Percentiles rank a stretch among this genome's conserved stretches.
phyloP scores from a whole-genome alignment of 2,329 filamentous ascomycete species.

The Aureobasidium mangrovei region DNA sequence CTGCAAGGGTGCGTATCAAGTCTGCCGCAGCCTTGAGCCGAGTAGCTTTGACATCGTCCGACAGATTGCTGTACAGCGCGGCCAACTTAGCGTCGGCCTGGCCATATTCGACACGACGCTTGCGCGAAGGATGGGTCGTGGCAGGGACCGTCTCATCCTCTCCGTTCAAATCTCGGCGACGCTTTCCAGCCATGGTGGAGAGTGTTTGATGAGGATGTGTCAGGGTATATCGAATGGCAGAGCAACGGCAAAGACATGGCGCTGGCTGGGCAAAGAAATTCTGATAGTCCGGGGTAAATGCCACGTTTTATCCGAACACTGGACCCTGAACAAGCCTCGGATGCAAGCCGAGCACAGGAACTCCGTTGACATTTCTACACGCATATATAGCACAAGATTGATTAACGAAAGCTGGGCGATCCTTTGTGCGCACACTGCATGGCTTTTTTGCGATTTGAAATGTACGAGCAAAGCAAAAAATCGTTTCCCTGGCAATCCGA shows the following conservation, averaged over 20 bases:
- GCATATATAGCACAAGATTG: slow-evolving; percentile 3
- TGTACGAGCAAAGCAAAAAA: slow-evolving; percentile 9
- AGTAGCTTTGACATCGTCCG: slow-evolving; percentile 37
- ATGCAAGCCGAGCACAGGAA: slow-evolving; percentile 9
- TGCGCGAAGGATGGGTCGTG: slow-evolving; percentile 18
- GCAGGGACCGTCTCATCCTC: slow-evolving; percentile 11
- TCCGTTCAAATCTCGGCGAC: slow-evolving; percentile 14
- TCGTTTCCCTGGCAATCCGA: slow-evolving; percentile 4
- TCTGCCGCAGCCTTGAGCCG: slow-evolving; percentile 38
- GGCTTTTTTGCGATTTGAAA: slow-evolving; percentile 2
- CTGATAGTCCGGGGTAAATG: background rate
- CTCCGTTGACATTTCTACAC: slow-evolving; percentile 4
- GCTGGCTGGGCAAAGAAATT: background rate
- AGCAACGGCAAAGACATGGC: slow-evolving; percentile 9
- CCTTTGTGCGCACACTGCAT: slow-evolving; percentile 7
- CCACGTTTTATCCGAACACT: too few species aligned
- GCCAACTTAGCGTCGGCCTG: slow-evolving; percentile 35
- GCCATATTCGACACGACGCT: slow-evolving; percentile 28
- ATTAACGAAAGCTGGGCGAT: background rate
- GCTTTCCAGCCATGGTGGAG: slow-evolving; percentile 17
- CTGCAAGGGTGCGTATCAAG: slow-evolving; percentile 34
- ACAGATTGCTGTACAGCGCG: slow-evolving; percentile 38
- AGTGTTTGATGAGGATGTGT: slow-evolving; percentile 14
- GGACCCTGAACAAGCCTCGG: slow-evolving; percentile 9
- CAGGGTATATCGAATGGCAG: slow-evolving; percentile 9